phyloP scores from a whole-genome alignment of 371 early-diverging fungal genomes.

The Amoeboaphelidium occidentale region DNA sequence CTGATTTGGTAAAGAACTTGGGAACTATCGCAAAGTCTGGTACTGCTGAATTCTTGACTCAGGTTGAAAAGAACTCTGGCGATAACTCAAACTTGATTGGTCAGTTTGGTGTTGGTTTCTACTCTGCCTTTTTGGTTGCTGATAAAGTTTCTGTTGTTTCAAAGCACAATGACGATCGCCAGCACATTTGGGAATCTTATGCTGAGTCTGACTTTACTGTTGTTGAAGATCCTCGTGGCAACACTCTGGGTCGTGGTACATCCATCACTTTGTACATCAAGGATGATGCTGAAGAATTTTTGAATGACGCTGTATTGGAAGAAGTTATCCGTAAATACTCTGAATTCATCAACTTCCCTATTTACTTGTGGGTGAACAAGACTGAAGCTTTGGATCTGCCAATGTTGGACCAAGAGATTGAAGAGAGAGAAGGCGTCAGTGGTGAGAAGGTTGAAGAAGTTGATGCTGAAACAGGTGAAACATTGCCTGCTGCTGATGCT shows the following conservation, averaged over 20 bases:
- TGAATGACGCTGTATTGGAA: constrained; percentile 52
- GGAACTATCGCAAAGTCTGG: constrained; percentile 93
- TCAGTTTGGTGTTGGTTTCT: constrained; percentile 98
- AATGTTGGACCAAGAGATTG: constrained; percentile 56
- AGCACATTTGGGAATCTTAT: constrained; percentile 81
- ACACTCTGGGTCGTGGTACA: constrained; percentile 56
- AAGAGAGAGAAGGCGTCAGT: constrained; percentile 67
- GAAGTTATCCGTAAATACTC: constrained; percentile 87
- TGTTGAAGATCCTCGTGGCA: background rate
- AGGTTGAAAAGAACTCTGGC: constrained; percentile 16
- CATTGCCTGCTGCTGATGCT: constrained; percentile 27
- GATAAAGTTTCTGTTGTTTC: constrained; percentile 82
- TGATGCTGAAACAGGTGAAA: constrained; percentile 26
- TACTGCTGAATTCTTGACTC: constrained; percentile 67
- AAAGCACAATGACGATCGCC: constrained; percentile 81
- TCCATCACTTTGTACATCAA: constrained; percentile 68
- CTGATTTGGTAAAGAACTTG: constrained; percentile 79
- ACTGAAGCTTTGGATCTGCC: background rate
- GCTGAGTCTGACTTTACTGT: constrained; percentile 23
- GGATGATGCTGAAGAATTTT: constrained; percentile 72
- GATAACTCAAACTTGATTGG: constrained; percentile 84
- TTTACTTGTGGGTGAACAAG: constrained; percentile 27
- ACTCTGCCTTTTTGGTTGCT: constrained; percentile 88
- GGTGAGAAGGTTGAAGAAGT: constrained; percentile 45
- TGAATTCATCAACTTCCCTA: constrained; percentile 79